Base-by-base conservation (phyloP, 2,329 filamentous ascomycete species). In the Colletotrichum tamarilloi region DNA sequence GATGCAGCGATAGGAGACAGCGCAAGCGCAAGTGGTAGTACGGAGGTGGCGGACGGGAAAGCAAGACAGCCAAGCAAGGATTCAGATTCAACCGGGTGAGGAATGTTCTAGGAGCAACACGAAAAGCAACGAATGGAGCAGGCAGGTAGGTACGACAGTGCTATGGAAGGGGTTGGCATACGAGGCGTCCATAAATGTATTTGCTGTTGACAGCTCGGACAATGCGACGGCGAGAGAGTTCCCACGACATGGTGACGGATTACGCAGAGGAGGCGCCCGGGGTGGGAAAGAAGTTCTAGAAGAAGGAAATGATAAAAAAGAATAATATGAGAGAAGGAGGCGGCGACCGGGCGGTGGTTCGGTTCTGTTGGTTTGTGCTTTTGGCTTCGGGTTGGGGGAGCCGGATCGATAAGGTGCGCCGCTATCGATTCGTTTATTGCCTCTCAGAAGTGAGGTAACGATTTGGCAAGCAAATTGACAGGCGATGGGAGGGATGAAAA, bases 141-240 rank as follows among this genome's bases (percentile, higher is more conserved):
- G 32, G 32, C 32, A 35, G 32, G 32, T 35, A 57, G 66, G 49
- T 62, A 58, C 46, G 56, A 49, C 58, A 58, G 62, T 42, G 66
- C n/a, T 11, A 67, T 42, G 58, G 42, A 42, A 65, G 57, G 63
- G 62, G 22, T 24, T 57, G 38, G 90, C 92, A 80, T 87, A 95
- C 93, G 80, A 94, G 86, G 81, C 89, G 90, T 76, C 92, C 93
- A 82, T 91, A 94, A 76, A 95, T 91, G 82, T 91, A 95, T 82
- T 92, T 92, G 82, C 87, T 91, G 80, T 93, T 94, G 79, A 93
- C 86, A 78, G 90, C 84, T 80, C 92, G 89, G 79, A 90, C 82
- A 78, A 94, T 83, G 77, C 91, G 90, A 79, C 91, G 89, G 75
- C 87, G 85, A 60, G 82, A 87, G 59, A 90, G 84, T 80, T 91